Conservation (phyloP, 768 basidiomycete species). For the Termitomyces sp. region DNA sequence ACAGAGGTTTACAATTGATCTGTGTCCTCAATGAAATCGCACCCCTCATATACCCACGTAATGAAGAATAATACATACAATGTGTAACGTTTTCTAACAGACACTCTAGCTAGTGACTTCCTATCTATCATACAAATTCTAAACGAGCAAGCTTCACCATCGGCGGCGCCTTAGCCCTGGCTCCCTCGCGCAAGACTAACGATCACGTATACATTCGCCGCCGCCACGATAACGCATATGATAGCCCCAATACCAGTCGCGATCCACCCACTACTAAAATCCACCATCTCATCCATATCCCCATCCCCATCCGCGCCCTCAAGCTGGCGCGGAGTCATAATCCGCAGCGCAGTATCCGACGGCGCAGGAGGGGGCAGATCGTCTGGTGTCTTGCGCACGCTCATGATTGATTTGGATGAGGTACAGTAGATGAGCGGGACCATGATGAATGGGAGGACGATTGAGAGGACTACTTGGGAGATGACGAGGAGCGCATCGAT, state of each 20-base stretch:
- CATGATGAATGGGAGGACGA: slow-evolving; percentile 85
- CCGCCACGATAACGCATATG: slow-evolving; percentile 65
- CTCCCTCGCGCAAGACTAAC: slow-evolving; percentile 41
- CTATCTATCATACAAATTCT: not conserved
- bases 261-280: slow-evolving; percentile 36
- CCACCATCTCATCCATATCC: too few species aligned
- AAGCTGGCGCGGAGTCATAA: too few species aligned
- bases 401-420: slow-evolving; percentile 64
- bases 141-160: not conserved
- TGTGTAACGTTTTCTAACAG: not conserved
- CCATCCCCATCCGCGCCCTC: too few species aligned
- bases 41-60: too few species aligned
- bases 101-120: too few species aligned
- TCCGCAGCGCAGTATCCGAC: too few species aligned
- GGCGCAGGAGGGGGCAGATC: too few species aligned
- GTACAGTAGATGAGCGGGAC: slow-evolving; percentile 80
- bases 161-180: not conserved
- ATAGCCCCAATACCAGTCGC: slow-evolving; percentile 47
- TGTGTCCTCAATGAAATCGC: too few species aligned
- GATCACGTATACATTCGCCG: slow-evolving; percentile 79
- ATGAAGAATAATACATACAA: not conserved
- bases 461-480: slow-evolving; percentile 80
- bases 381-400: too few species aligned
- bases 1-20: too few species aligned
- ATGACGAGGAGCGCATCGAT: slow-evolving; percentile 79